Conservation (phyloP, 192 early-diverging fungal genomes). For the Mortierella hygrophila region DNA sequence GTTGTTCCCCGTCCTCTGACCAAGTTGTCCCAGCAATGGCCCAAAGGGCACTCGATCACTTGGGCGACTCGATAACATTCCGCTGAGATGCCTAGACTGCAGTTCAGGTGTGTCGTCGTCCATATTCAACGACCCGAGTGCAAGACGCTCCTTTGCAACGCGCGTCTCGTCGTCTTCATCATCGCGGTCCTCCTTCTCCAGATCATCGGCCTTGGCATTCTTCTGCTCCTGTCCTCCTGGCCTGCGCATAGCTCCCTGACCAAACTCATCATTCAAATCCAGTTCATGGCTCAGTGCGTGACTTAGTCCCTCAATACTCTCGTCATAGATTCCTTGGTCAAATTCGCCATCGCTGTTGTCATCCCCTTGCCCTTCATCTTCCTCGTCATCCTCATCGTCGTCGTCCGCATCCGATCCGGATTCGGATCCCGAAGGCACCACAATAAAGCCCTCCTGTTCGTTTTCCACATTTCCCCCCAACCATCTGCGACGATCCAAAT, state of each 20-base stretch:
- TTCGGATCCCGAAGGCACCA: constrained; percentile 35
- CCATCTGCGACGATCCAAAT: constrained; percentile 42
- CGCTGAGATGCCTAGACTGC: constrained; percentile 7
- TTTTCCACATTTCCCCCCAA: constrained; percentile 31
- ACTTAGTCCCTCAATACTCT: constrained; percentile 24
- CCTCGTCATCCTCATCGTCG: constrained; percentile 20
- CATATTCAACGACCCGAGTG: constrained; percentile 44
- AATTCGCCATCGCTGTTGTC: constrained; percentile 10
- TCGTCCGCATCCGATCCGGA: constrained; percentile 18
- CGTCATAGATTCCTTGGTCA: constrained; percentile 21
- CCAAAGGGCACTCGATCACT: neutral
- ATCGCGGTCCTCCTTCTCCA: constrained; percentile 23
- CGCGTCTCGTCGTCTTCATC: constrained; percentile 47
- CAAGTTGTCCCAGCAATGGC: neutral
- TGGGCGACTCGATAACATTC: constrained; percentile 3
- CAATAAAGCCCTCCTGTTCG: constrained; percentile 44
- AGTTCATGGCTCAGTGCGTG: constrained; percentile 34
- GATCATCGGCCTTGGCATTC: neutral
- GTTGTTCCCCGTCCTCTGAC: neutral
- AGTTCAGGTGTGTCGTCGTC: constrained; percentile 48
- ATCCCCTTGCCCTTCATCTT: neutral
- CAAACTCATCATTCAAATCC: constrained; percentile 18
- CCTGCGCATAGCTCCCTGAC: constrained; percentile 8
- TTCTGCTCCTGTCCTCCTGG: neutral
- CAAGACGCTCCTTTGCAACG: constrained; percentile 36